A percentile compares a stretch with the other conserved stretches of the same genome.
These are phyloP conservation scores for Gnomoniopsis sp. DNA, from an alignment of 2,329 filamentous ascomycete species.

Conservation along the genomic window DNA sequence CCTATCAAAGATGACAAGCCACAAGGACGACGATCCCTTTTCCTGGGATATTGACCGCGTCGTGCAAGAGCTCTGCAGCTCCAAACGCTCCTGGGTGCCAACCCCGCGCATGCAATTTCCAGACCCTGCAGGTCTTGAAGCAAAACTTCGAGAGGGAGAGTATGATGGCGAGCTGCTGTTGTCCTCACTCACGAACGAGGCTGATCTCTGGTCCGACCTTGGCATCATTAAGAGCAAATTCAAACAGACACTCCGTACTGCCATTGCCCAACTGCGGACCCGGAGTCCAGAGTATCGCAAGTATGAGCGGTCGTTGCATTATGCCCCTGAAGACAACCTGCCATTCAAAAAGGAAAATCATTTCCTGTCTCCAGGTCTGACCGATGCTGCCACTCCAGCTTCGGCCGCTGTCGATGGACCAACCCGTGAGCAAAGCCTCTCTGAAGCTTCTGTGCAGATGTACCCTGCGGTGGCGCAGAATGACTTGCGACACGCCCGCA, in stretches of 20 bases:
- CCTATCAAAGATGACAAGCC: slow-evolving; percentile 26
- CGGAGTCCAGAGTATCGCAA: slow-evolving; percentile 47
- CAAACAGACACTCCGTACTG: slow-evolving; percentile 53
- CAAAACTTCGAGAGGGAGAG: slow-evolving; percentile 55
- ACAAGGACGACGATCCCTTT: slow-evolving; percentile 61
- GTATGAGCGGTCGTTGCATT: slow-evolving; percentile 28
- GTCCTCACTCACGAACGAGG: slow-evolving; percentile 47
- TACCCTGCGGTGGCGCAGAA: neutral
- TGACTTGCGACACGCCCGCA: neutral
- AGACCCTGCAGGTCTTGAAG: slow-evolving; percentile 49
- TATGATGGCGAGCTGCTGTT: slow-evolving; percentile 65
- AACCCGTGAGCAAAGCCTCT: neutral
- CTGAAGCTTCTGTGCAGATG: neutral
- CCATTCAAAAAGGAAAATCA: neutral
- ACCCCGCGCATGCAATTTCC: slow-evolving; percentile 41
- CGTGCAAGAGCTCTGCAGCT: slow-evolving; percentile 60
- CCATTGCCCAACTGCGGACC: slow-evolving; percentile 53
- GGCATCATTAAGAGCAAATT: slow-evolving; percentile 56
- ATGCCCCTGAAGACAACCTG: slow-evolving; percentile 22
- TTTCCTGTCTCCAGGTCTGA: neutral
- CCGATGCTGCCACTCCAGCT: neutral
- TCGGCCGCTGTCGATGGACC: neutral
- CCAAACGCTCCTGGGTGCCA: slow-evolving; percentile 44
- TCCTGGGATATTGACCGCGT: slow-evolving; percentile 69
- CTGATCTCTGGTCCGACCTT: slow-evolving; percentile 50